Conservation (phyloP, 2,329 filamentous ascomycete species). For the Rhynchosporium graminicola region DNA sequence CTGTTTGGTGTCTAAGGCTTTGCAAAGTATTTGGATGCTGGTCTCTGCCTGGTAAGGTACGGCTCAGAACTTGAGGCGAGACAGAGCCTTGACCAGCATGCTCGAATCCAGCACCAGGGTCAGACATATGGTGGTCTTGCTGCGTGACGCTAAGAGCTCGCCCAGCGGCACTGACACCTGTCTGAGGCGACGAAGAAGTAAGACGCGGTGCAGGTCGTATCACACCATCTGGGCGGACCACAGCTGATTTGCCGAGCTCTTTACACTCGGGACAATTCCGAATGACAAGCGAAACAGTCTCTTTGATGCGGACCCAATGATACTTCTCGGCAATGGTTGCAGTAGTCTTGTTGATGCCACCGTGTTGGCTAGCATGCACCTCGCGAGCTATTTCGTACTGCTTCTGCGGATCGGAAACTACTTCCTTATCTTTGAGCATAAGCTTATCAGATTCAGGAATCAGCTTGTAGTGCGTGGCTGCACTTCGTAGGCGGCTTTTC, state of each 20-base stretch:
- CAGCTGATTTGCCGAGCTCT: constrained; percentile 65
- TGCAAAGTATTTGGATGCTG: constrained; percentile 37
- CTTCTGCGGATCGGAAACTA: constrained; percentile 83
- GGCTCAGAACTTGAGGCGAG: constrained; percentile 39
- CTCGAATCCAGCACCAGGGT: constrained; percentile 17
- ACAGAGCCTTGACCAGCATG: constrained; percentile 37
- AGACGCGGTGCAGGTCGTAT: constrained; percentile 27
- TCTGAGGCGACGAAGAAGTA: constrained; percentile 16
- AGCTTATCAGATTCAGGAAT: constrained; percentile 67
- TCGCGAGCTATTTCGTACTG: constrained; percentile 87
- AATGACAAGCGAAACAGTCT: constrained; percentile 93
- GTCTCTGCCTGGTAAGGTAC: constrained; percentile 30
- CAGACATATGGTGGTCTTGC: constrained; percentile 17
- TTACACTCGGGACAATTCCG: constrained; percentile 89
- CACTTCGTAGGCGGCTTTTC: constrained; percentile 90
- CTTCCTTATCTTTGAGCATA: constrained; percentile 97
- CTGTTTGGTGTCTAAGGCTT: constrained; percentile 18
- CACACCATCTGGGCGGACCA: constrained; percentile 33
- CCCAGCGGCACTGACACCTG: constrained; percentile 33
- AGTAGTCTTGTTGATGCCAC: constrained; percentile 97
- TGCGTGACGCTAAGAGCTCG: constrained; percentile 31
- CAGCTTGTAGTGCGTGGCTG: constrained; percentile 93
- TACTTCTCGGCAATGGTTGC: constrained; percentile 91
- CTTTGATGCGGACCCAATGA: constrained; percentile 98
- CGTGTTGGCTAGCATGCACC: constrained; percentile 75